Evolutionary conservation across 306 rosid species (phyloP).

Genomic region (Alnus rubra): DNA sequence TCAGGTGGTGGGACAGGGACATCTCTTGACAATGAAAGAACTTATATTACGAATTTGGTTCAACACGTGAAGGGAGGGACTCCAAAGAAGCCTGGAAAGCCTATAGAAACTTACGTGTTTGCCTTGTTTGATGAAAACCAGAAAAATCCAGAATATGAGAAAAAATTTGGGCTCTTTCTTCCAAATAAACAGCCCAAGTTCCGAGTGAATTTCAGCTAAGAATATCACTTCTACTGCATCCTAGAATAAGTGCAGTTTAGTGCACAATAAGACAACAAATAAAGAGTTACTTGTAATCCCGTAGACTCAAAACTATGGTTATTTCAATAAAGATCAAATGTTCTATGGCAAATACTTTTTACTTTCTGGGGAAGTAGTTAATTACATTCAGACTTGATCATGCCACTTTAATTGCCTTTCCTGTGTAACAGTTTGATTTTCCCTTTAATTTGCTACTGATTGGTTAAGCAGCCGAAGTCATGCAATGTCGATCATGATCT

Average conservation of each 20-base stretch:
- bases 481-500: too few relatives aligned
- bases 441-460: too few relatives aligned
- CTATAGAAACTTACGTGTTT: conserved; percentile 42
- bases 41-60: conserved; percentile 40
- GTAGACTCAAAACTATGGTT: too few relatives aligned
- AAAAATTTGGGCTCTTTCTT: conserved; percentile 36
- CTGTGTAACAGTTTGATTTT: too few relatives aligned
- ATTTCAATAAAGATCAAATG: too few relatives aligned
- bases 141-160: conserved; percentile 23
- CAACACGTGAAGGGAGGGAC: conserved; percentile 40
- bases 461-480: too few relatives aligned
- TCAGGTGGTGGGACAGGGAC: conserved; percentile 41
- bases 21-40: conserved; percentile 36
- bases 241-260: background rate
- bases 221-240: background rate
- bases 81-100: conserved; percentile 31
- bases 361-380: too few relatives aligned
- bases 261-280: too few relatives aligned
- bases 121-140: conserved; percentile 44
- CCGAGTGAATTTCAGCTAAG: conserved; percentile 29
- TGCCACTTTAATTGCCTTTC: too few relatives aligned
- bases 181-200: conserved; percentile 37
- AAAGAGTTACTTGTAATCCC: too few relatives aligned
- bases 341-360: too few relatives aligned
- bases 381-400: too few relatives aligned